A percentile compares a stretch with the other conserved stretches of the same genome.
Conservation (phyloP, 768 basidiomycete genomes). For the Omphalotus guepiniiformis region DNA sequence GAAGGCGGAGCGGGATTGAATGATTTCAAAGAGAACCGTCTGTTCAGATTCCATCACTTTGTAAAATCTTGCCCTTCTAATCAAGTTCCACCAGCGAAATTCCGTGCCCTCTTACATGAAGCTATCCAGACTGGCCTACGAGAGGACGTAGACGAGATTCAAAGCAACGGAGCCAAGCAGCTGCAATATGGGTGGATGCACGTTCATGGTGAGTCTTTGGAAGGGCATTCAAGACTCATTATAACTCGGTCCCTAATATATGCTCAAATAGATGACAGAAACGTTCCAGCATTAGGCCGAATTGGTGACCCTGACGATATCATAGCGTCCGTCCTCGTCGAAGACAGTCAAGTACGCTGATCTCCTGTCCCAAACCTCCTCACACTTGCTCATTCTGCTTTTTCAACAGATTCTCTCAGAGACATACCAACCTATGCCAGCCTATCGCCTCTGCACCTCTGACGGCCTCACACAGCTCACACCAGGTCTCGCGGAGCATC, state of each 20-base stretch:
- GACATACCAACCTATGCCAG: constrained; percentile 81
- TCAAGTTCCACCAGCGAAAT: constrained; percentile 40
- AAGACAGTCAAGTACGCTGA: constrained; percentile 54
- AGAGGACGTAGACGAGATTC: constrained; percentile 61
- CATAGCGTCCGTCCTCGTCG: constrained; percentile 68
- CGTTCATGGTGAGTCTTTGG: constrained; percentile 46
- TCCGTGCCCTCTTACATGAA: constrained; percentile 56
- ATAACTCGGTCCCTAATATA: background rate
- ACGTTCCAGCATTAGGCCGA: constrained; percentile 67
- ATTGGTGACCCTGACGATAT: constrained; percentile 86
- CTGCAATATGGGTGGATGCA: constrained; percentile 84
- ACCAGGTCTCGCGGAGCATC: constrained; percentile 52
- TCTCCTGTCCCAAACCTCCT: background rate
- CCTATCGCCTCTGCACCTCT: constrained; percentile 74
- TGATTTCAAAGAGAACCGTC: constrained; percentile 73
- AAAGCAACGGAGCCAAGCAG: constrained; percentile 61
- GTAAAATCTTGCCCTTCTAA: background rate
- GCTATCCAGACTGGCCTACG: constrained; percentile 50
- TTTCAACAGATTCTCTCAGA: constrained; percentile 52
- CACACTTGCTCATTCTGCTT: background rate
- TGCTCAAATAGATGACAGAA: constrained; percentile 62
- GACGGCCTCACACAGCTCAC: constrained; percentile 71
- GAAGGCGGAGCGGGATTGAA: constrained; percentile 50
- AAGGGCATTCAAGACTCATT: background rate
- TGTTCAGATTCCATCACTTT: constrained; percentile 19